These are phyloP conservation scores for Porcisia hertigi DNA, from an alignment of 208 protist species.

Conservation along the genomic window DNA sequence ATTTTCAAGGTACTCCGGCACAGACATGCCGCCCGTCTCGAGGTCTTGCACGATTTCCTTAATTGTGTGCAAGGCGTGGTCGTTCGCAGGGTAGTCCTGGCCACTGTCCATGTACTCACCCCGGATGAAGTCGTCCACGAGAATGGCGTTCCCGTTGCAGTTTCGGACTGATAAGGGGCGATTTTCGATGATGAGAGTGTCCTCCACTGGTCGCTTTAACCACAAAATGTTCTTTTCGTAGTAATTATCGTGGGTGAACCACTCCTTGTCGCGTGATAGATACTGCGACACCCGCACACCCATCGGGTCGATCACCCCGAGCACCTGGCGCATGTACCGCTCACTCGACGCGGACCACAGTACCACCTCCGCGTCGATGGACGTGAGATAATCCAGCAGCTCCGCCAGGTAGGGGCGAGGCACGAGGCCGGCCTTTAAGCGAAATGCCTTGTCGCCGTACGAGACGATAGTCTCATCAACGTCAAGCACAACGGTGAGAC, in stretches of 20 bases:
- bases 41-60: slow-evolving; percentile 77
- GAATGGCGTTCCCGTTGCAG: slow-evolving; percentile 87
- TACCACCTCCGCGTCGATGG: slow-evolving; percentile 89
- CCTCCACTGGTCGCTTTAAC: slow-evolving; percentile 77
- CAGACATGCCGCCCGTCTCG: slow-evolving; percentile 55
- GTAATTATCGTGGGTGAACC: slow-evolving; percentile 85
- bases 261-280: slow-evolving; percentile 65
- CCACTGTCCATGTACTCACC: slow-evolving; percentile 91
- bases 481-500: slow-evolving; percentile 85
- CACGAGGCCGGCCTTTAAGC: slow-evolving; percentile 81
- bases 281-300: slow-evolving; percentile 81
- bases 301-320: slow-evolving; percentile 79
- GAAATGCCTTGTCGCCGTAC: slow-evolving; percentile 91
- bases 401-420: slow-evolving; percentile 82
- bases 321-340: slow-evolving; percentile 88
- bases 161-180: slow-evolving; percentile 77
- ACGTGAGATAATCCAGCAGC: slow-evolving; percentile 84
- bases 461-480: slow-evolving; percentile 91
- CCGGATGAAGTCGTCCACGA: slow-evolving; percentile 90
- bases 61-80: slow-evolving; percentile 74
- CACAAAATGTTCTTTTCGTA: slow-evolving; percentile 91
- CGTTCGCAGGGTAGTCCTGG: slow-evolving; percentile 79
- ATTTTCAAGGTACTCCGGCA: slow-evolving; percentile 79
- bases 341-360: slow-evolving; percentile 86
- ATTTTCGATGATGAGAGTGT: slow-evolving; percentile 89